Evolutionary conservation across 345 rosid species (phyloP).

Genomic region (Eucalyptus coolabah): DNA sequence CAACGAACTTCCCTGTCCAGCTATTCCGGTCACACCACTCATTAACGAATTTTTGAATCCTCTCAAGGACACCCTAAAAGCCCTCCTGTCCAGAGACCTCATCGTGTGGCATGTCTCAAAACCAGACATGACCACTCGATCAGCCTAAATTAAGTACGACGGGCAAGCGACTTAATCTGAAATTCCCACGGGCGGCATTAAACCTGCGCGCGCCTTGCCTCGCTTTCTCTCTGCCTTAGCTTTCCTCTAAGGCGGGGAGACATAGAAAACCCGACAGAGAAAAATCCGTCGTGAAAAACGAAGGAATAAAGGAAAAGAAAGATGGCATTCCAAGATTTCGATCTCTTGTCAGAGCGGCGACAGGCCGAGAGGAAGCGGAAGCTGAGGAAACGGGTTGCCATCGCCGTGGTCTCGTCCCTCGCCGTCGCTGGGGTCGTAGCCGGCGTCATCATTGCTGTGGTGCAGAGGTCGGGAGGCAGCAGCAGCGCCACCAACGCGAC

Average conservation of each 20-base stretch:
- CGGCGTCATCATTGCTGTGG: constrained; percentile 22
- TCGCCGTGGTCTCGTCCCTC: constrained; percentile 19
- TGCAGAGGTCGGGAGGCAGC: background rate
- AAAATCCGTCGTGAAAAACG: too few relatives aligned
- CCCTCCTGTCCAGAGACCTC: constrained; percentile 47
- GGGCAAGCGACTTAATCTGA: background rate
- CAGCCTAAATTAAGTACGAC: background rate
- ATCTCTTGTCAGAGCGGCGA: constrained; percentile 56
- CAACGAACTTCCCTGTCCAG: background rate
- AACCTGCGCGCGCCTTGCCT: background rate
- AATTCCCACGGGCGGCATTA: background rate
- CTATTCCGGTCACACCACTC: background rate
- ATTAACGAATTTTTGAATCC: constrained; percentile 14
- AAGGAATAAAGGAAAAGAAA: background rate
- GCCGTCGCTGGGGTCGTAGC: constrained; percentile 20
- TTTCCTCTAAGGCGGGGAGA: constrained; percentile 1
- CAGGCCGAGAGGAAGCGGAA: constrained; percentile 39
- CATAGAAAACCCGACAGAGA: background rate
- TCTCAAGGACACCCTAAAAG: background rate
- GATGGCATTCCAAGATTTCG: constrained; percentile 95
- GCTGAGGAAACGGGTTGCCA: constrained; percentile 25
- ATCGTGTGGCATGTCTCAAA: background rate
- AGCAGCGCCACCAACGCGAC: background rate
- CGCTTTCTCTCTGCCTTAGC: constrained; percentile 6
- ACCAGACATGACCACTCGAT: background rate